These are phyloP conservation scores for Trametes sanguinea DNA, from an alignment of 768 basidiomycete genomes.

Conservation along the genomic window DNA sequence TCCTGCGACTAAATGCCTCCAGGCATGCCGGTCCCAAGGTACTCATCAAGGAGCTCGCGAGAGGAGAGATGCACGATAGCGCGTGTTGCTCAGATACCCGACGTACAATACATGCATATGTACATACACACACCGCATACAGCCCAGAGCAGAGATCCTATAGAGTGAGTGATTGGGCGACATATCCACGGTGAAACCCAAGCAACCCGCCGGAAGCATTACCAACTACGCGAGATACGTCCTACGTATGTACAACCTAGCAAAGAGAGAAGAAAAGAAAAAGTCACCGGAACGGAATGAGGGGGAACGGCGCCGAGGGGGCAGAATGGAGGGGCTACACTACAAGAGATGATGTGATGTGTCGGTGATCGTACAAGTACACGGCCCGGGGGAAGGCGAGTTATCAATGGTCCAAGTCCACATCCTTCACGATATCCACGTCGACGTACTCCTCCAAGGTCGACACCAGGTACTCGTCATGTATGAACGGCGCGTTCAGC, in stretches of 20 bases:
- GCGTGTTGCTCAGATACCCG: background rate
- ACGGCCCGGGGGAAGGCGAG: background rate
- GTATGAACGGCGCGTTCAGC: slow-evolving; percentile 27
- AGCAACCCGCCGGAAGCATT: background rate
- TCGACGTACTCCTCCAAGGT: slow-evolving; percentile 24
- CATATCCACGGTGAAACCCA: background rate
- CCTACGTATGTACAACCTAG: background rate
- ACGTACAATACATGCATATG: slow-evolving; percentile 9
- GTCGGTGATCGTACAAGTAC: background rate
- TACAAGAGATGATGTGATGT: background rate
- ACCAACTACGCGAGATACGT: too few species aligned
- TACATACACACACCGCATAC: too few species aligned
- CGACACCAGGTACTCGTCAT: slow-evolving; percentile 14
- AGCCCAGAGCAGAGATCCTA: slow-evolving; percentile 3
- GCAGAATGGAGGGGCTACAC: background rate
- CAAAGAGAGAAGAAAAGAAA: background rate
- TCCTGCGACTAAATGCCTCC: background rate
- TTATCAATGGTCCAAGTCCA: slow-evolving; percentile 23
- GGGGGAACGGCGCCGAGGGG: too few species aligned
- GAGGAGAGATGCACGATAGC: background rate
- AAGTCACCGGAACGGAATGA: too few species aligned
- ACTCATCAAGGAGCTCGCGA: too few species aligned
- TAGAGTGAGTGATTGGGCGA: background rate
- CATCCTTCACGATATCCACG: slow-evolving; percentile 26
- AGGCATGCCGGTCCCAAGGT: background rate